A percentile compares a stretch with the other conserved stretches of the same genome.
phyloP scores from a whole-genome alignment of 495 filamentous ascomycete genomes.

The Staphylotrichum longicolle region DNA sequence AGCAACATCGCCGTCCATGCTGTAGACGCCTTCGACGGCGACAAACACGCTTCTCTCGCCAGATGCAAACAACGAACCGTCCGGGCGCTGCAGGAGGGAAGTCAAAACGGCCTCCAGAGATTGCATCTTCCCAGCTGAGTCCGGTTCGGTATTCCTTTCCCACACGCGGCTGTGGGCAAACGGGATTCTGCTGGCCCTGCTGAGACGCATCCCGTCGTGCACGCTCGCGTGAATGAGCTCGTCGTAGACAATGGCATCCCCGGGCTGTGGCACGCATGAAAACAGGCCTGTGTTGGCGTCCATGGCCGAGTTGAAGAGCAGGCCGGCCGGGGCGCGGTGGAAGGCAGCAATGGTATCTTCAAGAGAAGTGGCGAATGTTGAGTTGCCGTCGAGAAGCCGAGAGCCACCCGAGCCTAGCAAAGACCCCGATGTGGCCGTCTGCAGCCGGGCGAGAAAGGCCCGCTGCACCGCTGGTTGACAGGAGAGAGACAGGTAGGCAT shows the following conservation, averaged over 20 bases:
- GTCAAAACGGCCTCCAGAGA: constrained; percentile 25
- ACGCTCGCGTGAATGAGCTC: constrained; percentile 74
- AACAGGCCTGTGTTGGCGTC: constrained; percentile 74
- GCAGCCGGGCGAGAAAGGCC: constrained; percentile 45
- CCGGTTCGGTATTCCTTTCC: not conserved
- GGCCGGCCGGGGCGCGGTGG: constrained; percentile 59
- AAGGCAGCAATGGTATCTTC: constrained; percentile 64
- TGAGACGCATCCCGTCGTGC: constrained; percentile 74
- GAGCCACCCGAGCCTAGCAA: constrained; percentile 58
- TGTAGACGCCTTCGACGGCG: constrained; percentile 73
- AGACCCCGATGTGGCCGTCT: constrained; percentile 5
- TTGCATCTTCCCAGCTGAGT: not conserved
- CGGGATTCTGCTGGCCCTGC: constrained; percentile 49
- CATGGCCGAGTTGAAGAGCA: constrained; percentile 78
- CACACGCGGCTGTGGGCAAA: constrained; percentile 64
- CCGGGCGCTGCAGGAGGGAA: constrained; percentile 16
- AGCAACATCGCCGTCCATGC: constrained; percentile 78
- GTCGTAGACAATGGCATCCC: constrained; percentile 71
- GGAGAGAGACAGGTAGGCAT: constrained; percentile 61
- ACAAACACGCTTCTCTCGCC: constrained; percentile 58
- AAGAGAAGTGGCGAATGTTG: constrained; percentile 57
- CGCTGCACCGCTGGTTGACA: constrained; percentile 40
- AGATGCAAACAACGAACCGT: constrained; percentile 22
- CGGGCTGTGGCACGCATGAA: constrained; percentile 62
- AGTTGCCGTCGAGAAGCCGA: constrained; percentile 69